Evolutionary conservation across 202 grass and related monocot genomes (phyloP), one percentile per base, ranked within the genome.

Genomic region (Zizania palustris): DNA sequence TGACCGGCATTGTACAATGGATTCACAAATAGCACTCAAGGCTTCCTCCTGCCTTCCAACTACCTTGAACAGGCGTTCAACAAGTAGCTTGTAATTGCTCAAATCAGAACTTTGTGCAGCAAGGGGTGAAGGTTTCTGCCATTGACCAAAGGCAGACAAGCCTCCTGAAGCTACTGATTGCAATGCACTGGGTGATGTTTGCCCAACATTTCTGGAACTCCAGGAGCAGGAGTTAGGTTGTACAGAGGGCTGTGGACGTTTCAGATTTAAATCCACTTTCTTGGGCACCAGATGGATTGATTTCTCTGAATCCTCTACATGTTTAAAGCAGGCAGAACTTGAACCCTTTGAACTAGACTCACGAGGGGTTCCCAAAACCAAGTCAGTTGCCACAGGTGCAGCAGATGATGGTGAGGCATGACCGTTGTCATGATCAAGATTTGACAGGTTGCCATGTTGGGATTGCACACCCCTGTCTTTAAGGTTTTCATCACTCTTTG

Each of bases 41-140:
- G 91, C 96, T 86, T 95, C 96, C 67, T 95, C 96, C 73, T 99
- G 96, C 75, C 92, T 85, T 34, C 89, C 85, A 67, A 99, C 87
- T 12, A 76, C 84, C 71, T 92, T 85, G 65, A 93, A 87, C 73
- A 99, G 76, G 65, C 16, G 71, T 46, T 83, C 72, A 45, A 78
- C 72, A 39, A 93, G 85, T 46, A 75, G 49, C 83, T 96, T 99
- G 68, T 93, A 95, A 88, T 90, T 85, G 54, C 80, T 85, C 65
- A 83, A 53, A 76, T 93, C 92, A 83, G 60, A 62, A 16, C 69
- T 83, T 81, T 83, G 88, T 64, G 20, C 28, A 34, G 67, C 5
- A 5, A 45, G 44, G 60, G 67, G 67, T 81, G 88, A 88, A 61
- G 68, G 72, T 37, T 54, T 79, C 42, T 62, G 80, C 59, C 75